Base-by-base conservation (phyloP, 2,329 filamentous ascomycete species). In the Macroventuria anomochaeta region DNA sequence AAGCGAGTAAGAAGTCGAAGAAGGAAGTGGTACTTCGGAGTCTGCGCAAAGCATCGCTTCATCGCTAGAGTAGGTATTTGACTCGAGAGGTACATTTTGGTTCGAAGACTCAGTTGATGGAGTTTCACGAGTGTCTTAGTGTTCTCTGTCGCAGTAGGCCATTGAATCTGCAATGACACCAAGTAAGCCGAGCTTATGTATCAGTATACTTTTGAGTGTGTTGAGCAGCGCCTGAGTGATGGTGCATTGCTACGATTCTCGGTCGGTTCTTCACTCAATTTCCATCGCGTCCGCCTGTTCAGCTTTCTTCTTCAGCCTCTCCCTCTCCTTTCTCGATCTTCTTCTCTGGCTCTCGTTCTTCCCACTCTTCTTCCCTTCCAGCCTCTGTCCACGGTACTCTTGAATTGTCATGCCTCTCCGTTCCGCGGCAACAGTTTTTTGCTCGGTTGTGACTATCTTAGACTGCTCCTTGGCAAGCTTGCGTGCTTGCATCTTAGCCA, bases 401-500 rank as follows among this genome's bases (percentile, higher is more conserved):
- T 49, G 44, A 7, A 54, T 46, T 2, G 58, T 55, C 55, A 63
- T 52, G 21, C 61, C 61, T 43, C 53, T 53, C 3, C 62, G 50
- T 47, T 62, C 57, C 6, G 62, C 60, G 20, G 62, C 57, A 20
- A 53, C 53, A 3, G 43, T 34, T n/a, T 65, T 54, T 8, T 52
- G 38, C 32, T 53, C 59, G 7, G 54, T 11, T 17, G 43, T 54
- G 28, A 36, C 20, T 53, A 55, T 41, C 42, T 56, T 55, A 7
- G 53, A 46, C 26, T 55, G 40, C 44, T 42, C 55, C 20, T 39
- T 54, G 3, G 49, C 57, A 20, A 46, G 44, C 31, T 54, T 57
- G 18, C 60, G 58, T 21, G 60, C 58, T 38, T 63, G 53, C 55
- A 61, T 58, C n/a, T 36, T 61, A n/a, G 53, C 58, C 23, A 64